Evolutionary conservation across 768 basidiomycete genomes (phyloP), one percentile per base, ranked within the genome.

Genomic region (Hemileccinum impolitum): DNA sequence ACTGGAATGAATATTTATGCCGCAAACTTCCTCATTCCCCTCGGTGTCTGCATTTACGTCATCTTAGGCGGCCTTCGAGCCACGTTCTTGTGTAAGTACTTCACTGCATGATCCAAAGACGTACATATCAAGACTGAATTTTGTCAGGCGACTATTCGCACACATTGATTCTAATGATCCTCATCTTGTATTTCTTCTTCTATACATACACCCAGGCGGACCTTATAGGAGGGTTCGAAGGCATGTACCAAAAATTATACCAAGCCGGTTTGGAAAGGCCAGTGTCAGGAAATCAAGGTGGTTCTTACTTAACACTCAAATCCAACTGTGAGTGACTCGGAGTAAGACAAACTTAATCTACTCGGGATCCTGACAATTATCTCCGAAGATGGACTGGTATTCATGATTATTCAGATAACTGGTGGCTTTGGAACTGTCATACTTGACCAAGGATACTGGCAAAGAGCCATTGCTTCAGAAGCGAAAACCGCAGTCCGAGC

Each of bases 1-100:
- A 73, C 73, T 17, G 72, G 71, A 8, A 73, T 72, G 62, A 70
- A 69, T 44, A 59, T 67, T 21, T 66, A 68, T 48, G 72, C 72
- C 1, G 69, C 71, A 11, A 61, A 65, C 32, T 70, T 72, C 59
- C 61, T 75, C 12, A 66, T 74, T n/a, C 73, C 74, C 1, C 51
- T 74, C 7, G 70, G 69, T 9, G 71, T 74, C 19, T 65, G 64
- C 19, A 59, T 69, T 23, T 74, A 75, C 51, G 70, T 70, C 25
- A 60, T 68, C 36, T 51, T 67, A 17, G 65, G 67, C 35, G 71
- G 68, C 11, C 60, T 72, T 14, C 58, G 65, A 17, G 63, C 65
- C 21, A 70, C 70, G 6, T 69, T 71, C 53, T 38, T 68, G 41
- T 62, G 63, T 54, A 51, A 60, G 54, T 59, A 25, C 23, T 23